Conservation (phyloP, 768 basidiomycete species). For the Neoboletus subvelutipes region DNA sequence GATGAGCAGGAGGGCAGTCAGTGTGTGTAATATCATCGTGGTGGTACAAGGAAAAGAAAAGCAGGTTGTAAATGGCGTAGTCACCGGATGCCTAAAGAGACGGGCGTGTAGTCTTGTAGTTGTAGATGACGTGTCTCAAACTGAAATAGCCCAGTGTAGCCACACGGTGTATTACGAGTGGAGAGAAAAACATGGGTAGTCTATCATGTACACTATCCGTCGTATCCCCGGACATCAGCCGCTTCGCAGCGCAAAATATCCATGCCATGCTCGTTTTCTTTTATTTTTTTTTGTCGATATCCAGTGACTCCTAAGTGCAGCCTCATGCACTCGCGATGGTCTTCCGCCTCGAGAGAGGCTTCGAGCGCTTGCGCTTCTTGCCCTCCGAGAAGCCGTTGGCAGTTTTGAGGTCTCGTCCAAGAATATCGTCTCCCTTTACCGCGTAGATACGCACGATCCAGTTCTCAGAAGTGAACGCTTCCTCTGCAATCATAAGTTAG, state of each 20-base stretch:
- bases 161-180: not conserved
- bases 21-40: conserved; percentile 27
- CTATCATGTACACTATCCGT: conserved; percentile 1
- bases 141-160: conserved; percentile 4
- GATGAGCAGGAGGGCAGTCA: conserved; percentile 19
- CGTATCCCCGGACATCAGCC: not conserved
- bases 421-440: conserved; percentile 89
- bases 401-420: conserved; percentile 87
- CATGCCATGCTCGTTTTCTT: not conserved
- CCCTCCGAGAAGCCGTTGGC: conserved; percentile 84
- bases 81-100: not conserved
- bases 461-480: conserved; percentile 99
- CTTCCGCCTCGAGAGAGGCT: conserved; percentile 63
- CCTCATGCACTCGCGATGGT: conserved; percentile 31
- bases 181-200: not conserved
- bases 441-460: conserved; percentile 98
- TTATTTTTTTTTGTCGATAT: conserved; percentile 2
- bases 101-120: not conserved
- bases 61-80: not conserved
- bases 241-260: not conserved
- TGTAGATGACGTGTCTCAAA: conserved; percentile 16
- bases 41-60: conserved; percentile 8
- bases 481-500: conserved; percentile 51
- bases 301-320: not conserved
- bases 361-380: conserved; percentile 84